Percentiles rank a stretch among this genome's conserved stretches.
Conservation (phyloP, 352 stramenopile genomes). For the Saprolegnia diclina region DNA sequence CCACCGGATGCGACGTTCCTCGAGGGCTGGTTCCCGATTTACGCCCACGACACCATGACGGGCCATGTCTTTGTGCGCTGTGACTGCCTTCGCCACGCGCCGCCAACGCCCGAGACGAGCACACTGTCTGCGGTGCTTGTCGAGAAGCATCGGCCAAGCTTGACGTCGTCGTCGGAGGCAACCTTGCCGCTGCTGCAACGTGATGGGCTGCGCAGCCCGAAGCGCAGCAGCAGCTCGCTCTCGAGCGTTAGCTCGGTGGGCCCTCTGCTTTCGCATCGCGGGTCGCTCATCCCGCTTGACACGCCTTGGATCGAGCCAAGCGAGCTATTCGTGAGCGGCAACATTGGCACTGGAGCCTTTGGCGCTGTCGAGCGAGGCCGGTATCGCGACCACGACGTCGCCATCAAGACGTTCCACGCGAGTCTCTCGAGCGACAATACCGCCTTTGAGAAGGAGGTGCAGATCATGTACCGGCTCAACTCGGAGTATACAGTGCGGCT, state of each 20-base stretch:
- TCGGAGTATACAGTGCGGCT: background rate
- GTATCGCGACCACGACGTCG: background rate
- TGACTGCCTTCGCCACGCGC: background rate
- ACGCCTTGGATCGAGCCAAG: background rate
- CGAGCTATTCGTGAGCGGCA: background rate
- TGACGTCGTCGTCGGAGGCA: background rate
- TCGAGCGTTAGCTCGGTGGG: background rate
- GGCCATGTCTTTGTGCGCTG: background rate
- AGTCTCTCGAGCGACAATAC: background rate
- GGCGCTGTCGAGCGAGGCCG: background rate
- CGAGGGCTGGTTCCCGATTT: background rate
- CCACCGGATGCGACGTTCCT: background rate
- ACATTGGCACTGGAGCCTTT: background rate
- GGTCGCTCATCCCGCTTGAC: background rate
- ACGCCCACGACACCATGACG: background rate
- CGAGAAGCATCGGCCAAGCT: background rate
- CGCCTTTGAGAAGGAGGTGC: background rate
- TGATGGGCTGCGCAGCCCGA: background rate
- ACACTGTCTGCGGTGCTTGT: background rate
- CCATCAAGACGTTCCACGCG: background rate
- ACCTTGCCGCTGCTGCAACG: background rate
- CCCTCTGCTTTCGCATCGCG: background rate
- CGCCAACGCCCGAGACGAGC: background rate
- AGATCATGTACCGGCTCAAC: background rate
- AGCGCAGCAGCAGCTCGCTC: background rate